Conservation (phyloP, 345 rosid species). For the Melastoma malabathricum region DNA sequence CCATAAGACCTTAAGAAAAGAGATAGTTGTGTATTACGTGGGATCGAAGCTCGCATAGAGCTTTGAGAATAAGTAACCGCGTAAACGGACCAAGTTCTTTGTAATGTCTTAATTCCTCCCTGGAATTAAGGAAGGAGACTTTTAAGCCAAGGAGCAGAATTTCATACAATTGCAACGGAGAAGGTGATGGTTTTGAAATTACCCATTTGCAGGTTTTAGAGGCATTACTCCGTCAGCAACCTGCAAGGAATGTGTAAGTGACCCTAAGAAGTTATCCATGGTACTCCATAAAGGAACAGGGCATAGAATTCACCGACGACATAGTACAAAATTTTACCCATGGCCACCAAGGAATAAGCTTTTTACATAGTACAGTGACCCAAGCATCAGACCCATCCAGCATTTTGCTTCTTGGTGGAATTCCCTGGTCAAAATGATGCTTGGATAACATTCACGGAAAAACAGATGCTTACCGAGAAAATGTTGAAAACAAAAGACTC, state of each 20-base stretch:
- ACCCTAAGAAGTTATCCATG: neutral
- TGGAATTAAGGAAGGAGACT: slow-evolving; percentile 15
- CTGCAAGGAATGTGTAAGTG: slow-evolving; percentile 19
- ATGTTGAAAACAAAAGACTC: no score
- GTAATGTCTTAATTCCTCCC: slow-evolving; percentile 54
- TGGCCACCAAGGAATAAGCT: slow-evolving; percentile 67
- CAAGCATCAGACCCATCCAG: slow-evolving; percentile 47
- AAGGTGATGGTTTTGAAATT: slow-evolving; percentile 4
- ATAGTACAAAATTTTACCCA: slow-evolving; percentile 30
- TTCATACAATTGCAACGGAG: neutral
- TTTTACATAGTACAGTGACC: slow-evolving; percentile 74
- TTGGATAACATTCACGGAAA: no score
- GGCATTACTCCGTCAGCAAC: slow-evolving; percentile 76
- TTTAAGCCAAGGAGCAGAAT: slow-evolving; percentile 1
- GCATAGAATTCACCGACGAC: slow-evolving; percentile 3
- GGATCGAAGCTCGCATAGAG: slow-evolving; percentile 79
- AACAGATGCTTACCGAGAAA: no score
- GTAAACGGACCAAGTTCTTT: slow-evolving; percentile 39
- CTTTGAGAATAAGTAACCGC: slow-evolving; percentile 58
- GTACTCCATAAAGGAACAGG: slow-evolving; percentile 1
- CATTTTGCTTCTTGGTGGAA: slow-evolving; percentile 50
- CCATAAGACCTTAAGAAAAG: neutral
- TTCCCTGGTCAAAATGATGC: slow-evolving; percentile 31
- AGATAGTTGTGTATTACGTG: slow-evolving; percentile 32
- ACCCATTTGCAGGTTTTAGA: slow-evolving; percentile 49